Percentiles rank a stretch among this genome's conserved stretches.
Evolutionary conservation across 2,329 filamentous ascomycete species (phyloP).

Genomic region (Botrytis pseudocinerea): DNA sequence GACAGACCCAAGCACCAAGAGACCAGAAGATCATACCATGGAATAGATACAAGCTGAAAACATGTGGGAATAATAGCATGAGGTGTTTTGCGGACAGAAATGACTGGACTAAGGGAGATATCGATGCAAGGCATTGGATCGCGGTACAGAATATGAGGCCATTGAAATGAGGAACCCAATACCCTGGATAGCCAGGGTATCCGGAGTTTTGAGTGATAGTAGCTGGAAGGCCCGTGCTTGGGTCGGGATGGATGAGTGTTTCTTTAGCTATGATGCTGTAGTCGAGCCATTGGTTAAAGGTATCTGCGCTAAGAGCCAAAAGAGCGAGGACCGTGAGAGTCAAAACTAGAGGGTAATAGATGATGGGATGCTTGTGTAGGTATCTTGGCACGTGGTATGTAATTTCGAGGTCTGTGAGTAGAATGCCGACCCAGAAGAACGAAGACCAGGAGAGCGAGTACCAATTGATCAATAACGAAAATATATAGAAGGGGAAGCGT

Average conservation of each 20-base stretch:
- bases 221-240: conserved; percentile 43
- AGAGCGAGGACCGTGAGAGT: conserved; percentile 38
- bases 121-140: conserved; percentile 42
- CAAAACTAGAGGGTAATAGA: conserved; percentile 44
- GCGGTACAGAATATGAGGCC: conserved; percentile 44
- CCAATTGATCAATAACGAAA: conserved; percentile 48
- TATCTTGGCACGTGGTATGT: conserved; percentile 47
- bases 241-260: conserved; percentile 47
- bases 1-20: conserved; percentile 34
- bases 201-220: conserved; percentile 40
- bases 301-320: conserved; percentile 26
- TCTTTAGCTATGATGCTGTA: conserved; percentile 40
- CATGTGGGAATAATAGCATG: conserved; percentile 49
- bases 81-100: conserved; percentile 45
- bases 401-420: conserved; percentile 50
- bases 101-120: conserved; percentile 45
- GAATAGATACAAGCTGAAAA: conserved; percentile 52
- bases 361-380: conserved; percentile 40
- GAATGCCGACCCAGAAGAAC: conserved; percentile 48
- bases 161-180: conserved; percentile 48
- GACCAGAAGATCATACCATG: conserved; percentile 45
- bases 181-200: conserved; percentile 43
- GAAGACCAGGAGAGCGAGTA: conserved; percentile 49
- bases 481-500: conserved; percentile 47
- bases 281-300: conserved; percentile 27